phyloP scores from a whole-genome alignment of 208 protist species.

The Perkinsela sp. region DNA sequence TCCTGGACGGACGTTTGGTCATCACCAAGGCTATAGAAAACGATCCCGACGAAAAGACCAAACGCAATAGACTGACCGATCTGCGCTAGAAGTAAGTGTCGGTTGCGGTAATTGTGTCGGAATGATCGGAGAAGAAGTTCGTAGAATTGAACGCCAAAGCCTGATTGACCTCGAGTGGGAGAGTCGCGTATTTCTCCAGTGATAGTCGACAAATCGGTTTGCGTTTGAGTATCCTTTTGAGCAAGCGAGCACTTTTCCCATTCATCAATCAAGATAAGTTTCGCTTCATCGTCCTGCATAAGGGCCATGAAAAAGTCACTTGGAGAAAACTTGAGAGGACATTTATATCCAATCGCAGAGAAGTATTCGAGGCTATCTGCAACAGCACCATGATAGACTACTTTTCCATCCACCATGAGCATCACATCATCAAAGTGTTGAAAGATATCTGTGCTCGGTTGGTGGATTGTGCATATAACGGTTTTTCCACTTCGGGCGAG shows the following conservation, averaged over 20 bases:
- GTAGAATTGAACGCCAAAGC: slow-evolving; percentile 14
- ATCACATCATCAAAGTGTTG: slow-evolving; percentile 64
- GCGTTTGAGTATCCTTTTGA: slow-evolving; percentile 14
- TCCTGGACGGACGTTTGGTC: slow-evolving; percentile 20
- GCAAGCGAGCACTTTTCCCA: slow-evolving; percentile 7
- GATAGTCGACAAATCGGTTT: slow-evolving; percentile 6
- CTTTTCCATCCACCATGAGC: slow-evolving; percentile 32
- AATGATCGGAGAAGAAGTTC: slow-evolving; percentile 14
- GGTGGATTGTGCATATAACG: slow-evolving; percentile 72
- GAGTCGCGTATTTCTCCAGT: neutral
- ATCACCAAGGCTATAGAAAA: slow-evolving; percentile 22
- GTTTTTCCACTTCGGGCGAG: slow-evolving; percentile 39
- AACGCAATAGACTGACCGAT: slow-evolving; percentile 23
- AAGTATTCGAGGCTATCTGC: slow-evolving; percentile 34
- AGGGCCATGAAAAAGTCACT: slow-evolving; percentile 59
- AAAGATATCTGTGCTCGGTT: slow-evolving; percentile 63
- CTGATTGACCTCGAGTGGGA: slow-evolving; percentile 18
- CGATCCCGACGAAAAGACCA: slow-evolving; percentile 18
- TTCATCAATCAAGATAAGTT: slow-evolving; percentile 19
- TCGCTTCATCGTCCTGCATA: slow-evolving; percentile 19
- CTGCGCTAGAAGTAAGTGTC: slow-evolving; percentile 13
- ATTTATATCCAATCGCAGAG: slow-evolving; percentile 24
- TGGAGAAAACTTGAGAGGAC: slow-evolving; percentile 30
- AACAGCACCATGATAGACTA: slow-evolving; percentile 48
- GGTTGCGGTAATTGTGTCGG: slow-evolving; percentile 13